phyloP scores from a whole-genome alignment of 2,329 filamentous ascomycete genomes.

The Scedosporium apiospermum region DNA sequence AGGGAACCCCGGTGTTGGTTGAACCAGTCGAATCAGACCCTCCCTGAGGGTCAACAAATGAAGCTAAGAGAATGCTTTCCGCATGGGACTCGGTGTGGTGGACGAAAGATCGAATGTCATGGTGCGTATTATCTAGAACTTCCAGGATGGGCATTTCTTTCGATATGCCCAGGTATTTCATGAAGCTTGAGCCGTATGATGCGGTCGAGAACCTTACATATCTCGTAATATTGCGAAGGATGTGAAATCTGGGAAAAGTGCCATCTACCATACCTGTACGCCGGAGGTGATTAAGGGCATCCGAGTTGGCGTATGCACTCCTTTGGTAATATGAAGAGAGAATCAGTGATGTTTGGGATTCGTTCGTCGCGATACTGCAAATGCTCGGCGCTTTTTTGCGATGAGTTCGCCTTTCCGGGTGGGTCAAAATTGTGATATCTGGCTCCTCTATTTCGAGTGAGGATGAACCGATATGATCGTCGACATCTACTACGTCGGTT shows the following conservation, averaged over 20 bases:
- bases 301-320: slow-evolving; percentile 36
- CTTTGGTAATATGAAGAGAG: slow-evolving; percentile 38
- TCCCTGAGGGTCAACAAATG: slow-evolving; percentile 60
- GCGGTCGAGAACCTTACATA: slow-evolving; percentile 61
- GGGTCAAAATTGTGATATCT: slow-evolving; percentile 14
- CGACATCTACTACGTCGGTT: neutral
- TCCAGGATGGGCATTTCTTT: slow-evolving; percentile 32
- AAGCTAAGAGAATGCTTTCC: slow-evolving; percentile 55
- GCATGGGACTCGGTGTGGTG: slow-evolving; percentile 50
- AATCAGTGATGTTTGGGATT: slow-evolving; percentile 44
- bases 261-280: slow-evolving; percentile 45
- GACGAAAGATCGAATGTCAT: slow-evolving; percentile 54
- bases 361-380: slow-evolving; percentile 49
- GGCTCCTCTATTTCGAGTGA: neutral
- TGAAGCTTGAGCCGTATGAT: slow-evolving; percentile 54
- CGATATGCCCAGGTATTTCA: slow-evolving; percentile 53
- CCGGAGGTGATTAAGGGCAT: slow-evolving; percentile 38
- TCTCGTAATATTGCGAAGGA: slow-evolving; percentile 52
- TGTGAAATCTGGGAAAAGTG: slow-evolving; percentile 49
- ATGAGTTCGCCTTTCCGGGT: slow-evolving; percentile 13
- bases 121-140: slow-evolving; percentile 39
- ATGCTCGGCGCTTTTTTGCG: slow-evolving; percentile 40
- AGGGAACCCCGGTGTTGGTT: slow-evolving; percentile 55
- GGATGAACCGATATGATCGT: neutral
- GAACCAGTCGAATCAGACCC: slow-evolving; percentile 56